These are phyloP conservation scores for Blastobotrys proliferans DNA, from an alignment of 1,139 yeast genomes.

Conservation along the genomic window DNA sequence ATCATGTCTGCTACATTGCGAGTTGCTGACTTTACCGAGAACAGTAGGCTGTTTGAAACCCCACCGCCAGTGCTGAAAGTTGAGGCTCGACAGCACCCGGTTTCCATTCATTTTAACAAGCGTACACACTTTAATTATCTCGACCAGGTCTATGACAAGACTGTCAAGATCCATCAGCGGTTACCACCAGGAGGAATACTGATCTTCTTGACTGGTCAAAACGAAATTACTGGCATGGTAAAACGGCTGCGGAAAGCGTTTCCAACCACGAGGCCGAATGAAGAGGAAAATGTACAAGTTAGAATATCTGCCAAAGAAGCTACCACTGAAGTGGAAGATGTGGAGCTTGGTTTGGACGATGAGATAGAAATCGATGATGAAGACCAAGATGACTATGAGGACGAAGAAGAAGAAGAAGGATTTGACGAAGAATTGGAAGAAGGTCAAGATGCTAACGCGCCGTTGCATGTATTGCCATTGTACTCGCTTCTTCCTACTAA, in stretches of 20 bases:
- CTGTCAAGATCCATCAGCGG: slow-evolving; percentile 78
- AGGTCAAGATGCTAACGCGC: slow-evolving; percentile 74
- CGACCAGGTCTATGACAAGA: slow-evolving; percentile 81
- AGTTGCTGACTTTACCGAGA: slow-evolving; percentile 89
- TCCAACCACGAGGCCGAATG: slow-evolving; percentile 38
- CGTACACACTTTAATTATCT: slow-evolving; percentile 73
- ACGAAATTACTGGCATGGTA: slow-evolving; percentile 78
- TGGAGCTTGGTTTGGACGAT: slow-evolving; percentile 61
- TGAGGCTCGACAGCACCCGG: slow-evolving; percentile 95
- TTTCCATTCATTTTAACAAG: slow-evolving; percentile 83
- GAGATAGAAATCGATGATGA: slow-evolving; percentile 42
- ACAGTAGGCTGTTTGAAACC: slow-evolving; percentile 56
- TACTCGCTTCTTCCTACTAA: slow-evolving; percentile 88
- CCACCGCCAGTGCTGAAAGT: slow-evolving; percentile 90
- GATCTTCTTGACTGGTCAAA: slow-evolving; percentile 89
- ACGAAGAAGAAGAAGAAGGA: slow-evolving; percentile 76
- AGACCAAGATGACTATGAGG: slow-evolving; percentile 44
- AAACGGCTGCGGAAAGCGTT: slow-evolving; percentile 64
- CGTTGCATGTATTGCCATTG: slow-evolving; percentile 84
- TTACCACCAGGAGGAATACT: slow-evolving; percentile 94
- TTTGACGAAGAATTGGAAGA: slow-evolving; percentile 77
- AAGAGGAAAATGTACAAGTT: slow-evolving; percentile 41
- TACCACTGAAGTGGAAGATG: slow-evolving; percentile 80
- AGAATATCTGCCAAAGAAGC: slow-evolving; percentile 56
- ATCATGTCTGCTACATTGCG: slow-evolving; percentile 94